These are phyloP conservation scores for Penicillium antarcticum DNA, from an alignment of 495 filamentous ascomycete genomes.

Conservation along the genomic window DNA sequence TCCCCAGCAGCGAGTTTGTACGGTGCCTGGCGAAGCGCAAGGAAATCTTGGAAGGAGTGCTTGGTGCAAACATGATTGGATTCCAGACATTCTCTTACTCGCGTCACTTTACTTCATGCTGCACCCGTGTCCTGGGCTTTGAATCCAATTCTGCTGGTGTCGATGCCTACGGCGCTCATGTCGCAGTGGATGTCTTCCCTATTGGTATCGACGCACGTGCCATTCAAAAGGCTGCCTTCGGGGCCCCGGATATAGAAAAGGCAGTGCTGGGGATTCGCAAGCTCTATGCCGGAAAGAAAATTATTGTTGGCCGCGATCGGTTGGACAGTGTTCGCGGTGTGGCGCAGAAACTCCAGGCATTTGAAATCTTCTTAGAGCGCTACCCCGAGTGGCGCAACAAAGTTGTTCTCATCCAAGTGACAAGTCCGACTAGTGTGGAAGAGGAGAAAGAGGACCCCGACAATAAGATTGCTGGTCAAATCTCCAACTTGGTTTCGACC, in stretches of 20 bases:
- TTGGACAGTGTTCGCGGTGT: conserved; percentile 87
- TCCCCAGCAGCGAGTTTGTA: conserved; percentile 91
- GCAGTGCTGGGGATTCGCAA: conserved; percentile 63
- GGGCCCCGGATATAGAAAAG: conserved; percentile 59
- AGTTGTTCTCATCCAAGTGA: conserved; percentile 94
- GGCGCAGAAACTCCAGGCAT: conserved; percentile 87
- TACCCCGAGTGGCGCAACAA: conserved; percentile 86
- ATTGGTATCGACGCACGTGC: conserved; percentile 81
- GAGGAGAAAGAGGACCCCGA: conserved; percentile 64
- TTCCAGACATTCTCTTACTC: conserved; percentile 94
- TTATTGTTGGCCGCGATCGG: conserved; percentile 92
- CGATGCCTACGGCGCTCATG: conserved; percentile 82
- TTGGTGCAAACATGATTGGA: conserved; percentile 85
- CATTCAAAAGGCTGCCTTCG: conserved; percentile 69
- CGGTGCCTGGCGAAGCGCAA: conserved; percentile 81
- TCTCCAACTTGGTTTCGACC: conserved; percentile 80
- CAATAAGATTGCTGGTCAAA: conserved; percentile 74
- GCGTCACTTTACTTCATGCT: conserved; percentile 87
- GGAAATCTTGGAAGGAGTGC: conserved; percentile 79
- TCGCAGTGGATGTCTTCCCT: conserved; percentile 84
- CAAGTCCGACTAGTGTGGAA: conserved; percentile 75
- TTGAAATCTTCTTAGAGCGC: conserved; percentile 81
- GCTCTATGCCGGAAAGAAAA: conserved; percentile 76
- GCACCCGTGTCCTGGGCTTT: conserved; percentile 80
- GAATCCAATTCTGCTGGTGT: conserved; percentile 77